These are phyloP conservation scores for Prinsepia uniflora DNA, from an alignment of 306 rosid genomes.

Conservation along the genomic window DNA sequence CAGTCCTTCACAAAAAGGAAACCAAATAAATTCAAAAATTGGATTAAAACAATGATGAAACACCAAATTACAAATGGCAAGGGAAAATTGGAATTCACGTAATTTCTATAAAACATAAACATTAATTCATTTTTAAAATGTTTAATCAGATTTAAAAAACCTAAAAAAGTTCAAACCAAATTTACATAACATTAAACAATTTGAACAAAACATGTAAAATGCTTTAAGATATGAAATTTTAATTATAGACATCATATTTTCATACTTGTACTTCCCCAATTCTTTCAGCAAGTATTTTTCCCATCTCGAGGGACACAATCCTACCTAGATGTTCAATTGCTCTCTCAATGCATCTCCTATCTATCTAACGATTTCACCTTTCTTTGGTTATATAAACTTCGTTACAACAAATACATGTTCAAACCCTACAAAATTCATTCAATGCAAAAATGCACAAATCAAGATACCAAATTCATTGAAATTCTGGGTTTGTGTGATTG, in stretches of 20 bases:
- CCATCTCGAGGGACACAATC: constrained; percentile 91
- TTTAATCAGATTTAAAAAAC: too few species aligned
- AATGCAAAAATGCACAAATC: constrained; percentile 25
- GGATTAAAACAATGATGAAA: too few species aligned
- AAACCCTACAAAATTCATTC: not conserved
- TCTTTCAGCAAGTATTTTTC: constrained; percentile 93
- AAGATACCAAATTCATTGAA: constrained; percentile 5
- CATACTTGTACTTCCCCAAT: constrained; percentile 96
- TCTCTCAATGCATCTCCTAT: constrained; percentile 87
- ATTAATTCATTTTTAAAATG: too few species aligned
- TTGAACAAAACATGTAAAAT: too few species aligned
- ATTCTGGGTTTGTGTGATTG: constrained; percentile 3
- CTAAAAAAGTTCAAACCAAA: too few species aligned
- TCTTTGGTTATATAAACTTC: constrained; percentile 41
- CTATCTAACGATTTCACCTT: constrained; percentile 95
- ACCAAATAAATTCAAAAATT: too few species aligned
- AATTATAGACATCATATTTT: not conserved
- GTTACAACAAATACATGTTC: not conserved
- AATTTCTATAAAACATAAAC: too few species aligned
- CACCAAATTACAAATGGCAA: too few species aligned
- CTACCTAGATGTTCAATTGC: constrained; percentile 73
- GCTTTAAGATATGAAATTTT: not conserved
- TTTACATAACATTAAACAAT: too few species aligned
- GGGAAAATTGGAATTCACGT: too few species aligned
- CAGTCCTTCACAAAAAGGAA: too few species aligned